Evolutionary conservation across 495 filamentous ascomycete genomes (phyloP), one percentile per base, ranked within the genome.

Genomic region (Cercophora samala): DNA sequence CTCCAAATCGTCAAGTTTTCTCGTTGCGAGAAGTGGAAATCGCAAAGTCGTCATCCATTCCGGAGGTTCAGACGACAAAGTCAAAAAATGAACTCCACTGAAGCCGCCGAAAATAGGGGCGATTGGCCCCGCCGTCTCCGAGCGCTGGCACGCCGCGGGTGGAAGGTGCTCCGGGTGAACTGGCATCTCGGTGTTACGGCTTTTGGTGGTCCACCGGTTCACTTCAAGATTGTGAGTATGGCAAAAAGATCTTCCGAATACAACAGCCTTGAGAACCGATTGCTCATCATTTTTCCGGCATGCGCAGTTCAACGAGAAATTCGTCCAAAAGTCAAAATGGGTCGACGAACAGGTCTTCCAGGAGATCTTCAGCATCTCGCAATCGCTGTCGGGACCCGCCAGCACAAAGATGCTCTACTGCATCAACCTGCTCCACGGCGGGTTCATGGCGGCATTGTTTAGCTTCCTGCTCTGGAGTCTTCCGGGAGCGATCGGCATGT

Each of bases 351-450:
- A 90, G 69, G 83, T 88, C 65, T 96, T 91, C 77, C 89, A 93
- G 77, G 91, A 96, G 71, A 83, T 93, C 18, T 96, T 94, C 75
- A 89, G 89, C 21, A 78, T 96, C 68, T 90, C 86, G 58, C 91
- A 93, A 75, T 87, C 88, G 17, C 84, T 93, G 21, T 87, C 89
- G 0, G 92, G 92, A 0, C 91, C 92, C 0, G 91, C 74, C 1
- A 90, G 87, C 72, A 93, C 91, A 19, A 94, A 94, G 77, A 92
- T 94, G 88, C 72, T 87, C 0, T 93, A 91, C 69, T 90, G 88
- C 68, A 86, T 94, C 29, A 87, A 88, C 29, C 71, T 90, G 52
- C 82, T 93, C 11, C 87, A 87, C 62, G 83, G 81, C 32, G 91
- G 91, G 0, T 80, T 90, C 29, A 65, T 85, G 8, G 81, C 86